Conservation (phyloP, 2,329 filamentous ascomycete species). For the Sordariomycetes sp. region DNA sequence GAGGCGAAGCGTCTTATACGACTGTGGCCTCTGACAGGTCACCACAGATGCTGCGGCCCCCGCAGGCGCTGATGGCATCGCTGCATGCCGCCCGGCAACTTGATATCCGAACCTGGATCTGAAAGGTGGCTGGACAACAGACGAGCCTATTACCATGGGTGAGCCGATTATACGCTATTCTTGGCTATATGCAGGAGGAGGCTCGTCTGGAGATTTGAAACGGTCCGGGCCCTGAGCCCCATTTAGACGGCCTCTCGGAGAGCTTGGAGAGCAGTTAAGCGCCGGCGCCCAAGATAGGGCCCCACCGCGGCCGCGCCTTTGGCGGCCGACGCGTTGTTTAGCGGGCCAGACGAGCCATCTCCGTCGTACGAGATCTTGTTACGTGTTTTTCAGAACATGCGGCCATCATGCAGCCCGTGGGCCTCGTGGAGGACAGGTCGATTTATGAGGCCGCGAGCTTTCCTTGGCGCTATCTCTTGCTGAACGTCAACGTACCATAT, state of each 20-base stretch:
- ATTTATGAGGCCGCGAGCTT: too few relatives aligned
- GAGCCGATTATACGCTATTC: neutral
- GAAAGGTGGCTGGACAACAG: neutral
- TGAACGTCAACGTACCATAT: too few relatives aligned
- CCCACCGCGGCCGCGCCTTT: neutral
- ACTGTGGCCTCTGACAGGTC: too few relatives aligned
- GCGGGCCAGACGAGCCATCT: too few relatives aligned
- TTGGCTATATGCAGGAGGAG: neutral
- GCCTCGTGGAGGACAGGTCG: too few relatives aligned
- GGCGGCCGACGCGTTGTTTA: too few relatives aligned
- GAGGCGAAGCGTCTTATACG: neutral
- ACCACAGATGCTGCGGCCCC: too few relatives aligned
- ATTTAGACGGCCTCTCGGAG: neutral
- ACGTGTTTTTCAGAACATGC: too few relatives aligned
- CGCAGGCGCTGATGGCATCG: neutral
- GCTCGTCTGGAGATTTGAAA: neutral
- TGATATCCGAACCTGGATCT: neutral
- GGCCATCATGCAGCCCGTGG: too few relatives aligned
- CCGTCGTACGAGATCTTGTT: too few relatives aligned
- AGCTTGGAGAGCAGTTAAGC: neutral
- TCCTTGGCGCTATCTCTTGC: too few relatives aligned
- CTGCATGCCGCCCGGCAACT: neutral
- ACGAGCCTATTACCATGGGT: neutral
- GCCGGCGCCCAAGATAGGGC: neutral
- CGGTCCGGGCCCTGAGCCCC: neutral